Base-by-base conservation (phyloP, 257 asterid species). In the Solanum stenotomum region DNA sequence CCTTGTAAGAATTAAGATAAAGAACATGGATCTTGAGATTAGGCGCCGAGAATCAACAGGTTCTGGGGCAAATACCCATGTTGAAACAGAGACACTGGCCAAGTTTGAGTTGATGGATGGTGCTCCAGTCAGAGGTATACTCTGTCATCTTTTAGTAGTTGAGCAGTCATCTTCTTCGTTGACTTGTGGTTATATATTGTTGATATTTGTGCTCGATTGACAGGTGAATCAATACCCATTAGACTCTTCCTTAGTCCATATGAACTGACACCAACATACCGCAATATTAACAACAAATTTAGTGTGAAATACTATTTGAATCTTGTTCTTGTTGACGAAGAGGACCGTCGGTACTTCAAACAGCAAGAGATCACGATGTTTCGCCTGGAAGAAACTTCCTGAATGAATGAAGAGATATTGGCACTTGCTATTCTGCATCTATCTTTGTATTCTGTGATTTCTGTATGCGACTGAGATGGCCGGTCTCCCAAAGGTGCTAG, bases 81-180 rank as follows among this genome's bases (percentile, higher is more conserved):
- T 97, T 20, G 99, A 97, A 93, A 97, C 99, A 16, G 99, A 97
- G 93, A 97, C 99, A 27, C 98, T 97, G 67, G 99, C 99, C 85
- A 97, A 97, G 93, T 97, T 94, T 90, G 99, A 97, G 92, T 93
- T 97, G 81, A 97, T 96, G 99, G 99, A 97, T 90, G 99, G 99
- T 90, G 99, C 99, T 93, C 99, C 99, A 52, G 99, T 96, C 37
- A 94, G 99, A 94, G 99, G 99, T 96, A 94, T 61, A 68, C 52
- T 31, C 27, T 65, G 84, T 31, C 68, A 35, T 25, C 78, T 40
- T 71, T 23, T 63, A 63, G 33, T 68, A 74, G 18, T 34, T 34
- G 23, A 46, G 82, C 71, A 44, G 85, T 63, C 31, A 31, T 78
- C 23, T 85, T 65, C 82, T 65, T 71, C 38, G 1, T 68, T 25